phyloP scores from a whole-genome alignment of 2,329 filamentous ascomycete genomes.

The Decorospora gaudefroyi region DNA sequence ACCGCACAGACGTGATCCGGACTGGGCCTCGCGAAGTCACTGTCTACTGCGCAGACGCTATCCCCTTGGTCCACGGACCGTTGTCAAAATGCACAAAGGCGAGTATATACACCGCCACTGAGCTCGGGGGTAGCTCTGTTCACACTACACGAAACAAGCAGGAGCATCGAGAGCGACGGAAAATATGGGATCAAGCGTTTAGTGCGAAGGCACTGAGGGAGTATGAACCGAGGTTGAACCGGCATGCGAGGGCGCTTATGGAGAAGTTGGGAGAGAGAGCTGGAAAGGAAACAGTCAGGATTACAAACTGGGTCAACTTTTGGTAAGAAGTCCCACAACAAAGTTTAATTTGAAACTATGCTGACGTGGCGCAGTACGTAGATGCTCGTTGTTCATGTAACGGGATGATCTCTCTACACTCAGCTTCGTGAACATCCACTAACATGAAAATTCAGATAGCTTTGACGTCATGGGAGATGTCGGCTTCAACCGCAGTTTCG shows the following conservation, averaged over 20 bases:
- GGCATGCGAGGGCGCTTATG: conserved; percentile 35
- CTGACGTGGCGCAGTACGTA: no score
- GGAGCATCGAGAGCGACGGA: conserved; percentile 38
- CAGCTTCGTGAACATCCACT: no score
- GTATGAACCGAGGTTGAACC: conserved; percentile 44
- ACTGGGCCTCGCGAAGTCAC: conserved; percentile 44
- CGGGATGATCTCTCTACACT: no score
- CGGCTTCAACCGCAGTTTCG: conserved; percentile 50
- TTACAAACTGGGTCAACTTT: conserved; percentile 46
- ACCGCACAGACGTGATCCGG: conserved; percentile 40
- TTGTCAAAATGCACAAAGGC: conserved; percentile 39
- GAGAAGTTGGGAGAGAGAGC: conserved; percentile 29
- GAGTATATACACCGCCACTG: conserved; percentile 30
- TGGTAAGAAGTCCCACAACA: no score
- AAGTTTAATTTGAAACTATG: no score
- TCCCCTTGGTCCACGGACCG: conserved; percentile 37
- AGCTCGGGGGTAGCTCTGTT: conserved; percentile 29
- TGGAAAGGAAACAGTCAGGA: conserved; percentile 26
- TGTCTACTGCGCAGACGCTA: conserved; percentile 34
- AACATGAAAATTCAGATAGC: no score
- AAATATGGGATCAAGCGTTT: conserved; percentile 43
- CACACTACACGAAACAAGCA: conserved; percentile 37
- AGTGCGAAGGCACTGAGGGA: conserved; percentile 42
- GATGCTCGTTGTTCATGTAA: no score
- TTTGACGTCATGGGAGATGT: conserved; percentile 58